phyloP scores from a whole-genome alignment of 805 yeast species.

The Candida jianshihensis region DNA sequence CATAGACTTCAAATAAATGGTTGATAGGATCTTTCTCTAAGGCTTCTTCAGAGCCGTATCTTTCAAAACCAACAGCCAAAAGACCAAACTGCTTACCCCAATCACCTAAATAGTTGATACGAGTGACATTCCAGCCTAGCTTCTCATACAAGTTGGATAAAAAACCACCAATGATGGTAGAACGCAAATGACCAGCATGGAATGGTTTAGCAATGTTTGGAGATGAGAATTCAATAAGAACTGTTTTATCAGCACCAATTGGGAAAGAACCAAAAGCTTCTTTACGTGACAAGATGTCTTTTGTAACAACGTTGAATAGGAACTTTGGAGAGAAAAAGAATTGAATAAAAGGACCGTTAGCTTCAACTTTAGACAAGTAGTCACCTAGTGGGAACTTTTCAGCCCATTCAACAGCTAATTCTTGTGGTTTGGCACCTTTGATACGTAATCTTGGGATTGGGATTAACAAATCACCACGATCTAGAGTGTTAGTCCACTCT shows the following conservation, averaged over 20 bases:
- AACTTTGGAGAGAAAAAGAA: conserved; percentile 70
- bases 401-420: conserved; percentile 72
- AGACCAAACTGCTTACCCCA: conserved; percentile 99
- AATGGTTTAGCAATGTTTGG: conserved; percentile 99
- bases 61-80: conserved; percentile 85
- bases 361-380: conserved; percentile 60
- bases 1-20: conserved; percentile 93
- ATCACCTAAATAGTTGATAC: conserved; percentile 95
- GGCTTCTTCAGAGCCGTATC: conserved; percentile 74
- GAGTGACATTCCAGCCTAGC: conserved; percentile 85
- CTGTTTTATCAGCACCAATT: conserved; percentile 62
- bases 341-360: conserved; percentile 88
- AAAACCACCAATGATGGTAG: conserved; percentile 97
- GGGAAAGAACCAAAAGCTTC: conserved; percentile 67
- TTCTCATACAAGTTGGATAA: conserved; percentile 83
- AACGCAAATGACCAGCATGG: conserved; percentile 98
- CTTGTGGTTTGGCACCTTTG: conserved; percentile 73
- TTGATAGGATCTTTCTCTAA: conserved; percentile 78
- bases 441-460: conserved; percentile 91
- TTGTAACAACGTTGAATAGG: conserved; percentile 61
- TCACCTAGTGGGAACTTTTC: conserved; percentile 66
- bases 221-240: conserved; percentile 86
- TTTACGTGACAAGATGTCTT: conserved; percentile 56
- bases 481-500: conserved; percentile 80
- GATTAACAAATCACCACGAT: conserved; percentile 86